A percentile compares a stretch with the other conserved stretches of the same genome.
These are phyloP conservation scores for Aspergillus tanneri DNA, from an alignment of 2,329 filamentous ascomycete species.

Conservation along the genomic window DNA sequence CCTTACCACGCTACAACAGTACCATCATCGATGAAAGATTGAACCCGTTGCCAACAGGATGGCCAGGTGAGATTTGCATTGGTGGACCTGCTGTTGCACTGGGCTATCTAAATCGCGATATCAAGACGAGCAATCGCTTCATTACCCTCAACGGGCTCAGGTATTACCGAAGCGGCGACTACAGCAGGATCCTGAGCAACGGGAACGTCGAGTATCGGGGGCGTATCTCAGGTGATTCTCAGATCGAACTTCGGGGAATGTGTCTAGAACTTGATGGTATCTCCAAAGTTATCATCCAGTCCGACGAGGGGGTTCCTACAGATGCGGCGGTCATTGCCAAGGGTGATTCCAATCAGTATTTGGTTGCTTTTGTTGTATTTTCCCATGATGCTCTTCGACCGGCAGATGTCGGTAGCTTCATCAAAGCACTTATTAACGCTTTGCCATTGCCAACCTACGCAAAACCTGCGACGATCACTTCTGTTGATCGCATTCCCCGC, in stretches of 20 bases:
- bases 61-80: slow-evolving; percentile 8
- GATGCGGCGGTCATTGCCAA: background rate
- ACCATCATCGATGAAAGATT: slow-evolving; percentile 4
- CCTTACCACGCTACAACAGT: background rate
- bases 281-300: background rate
- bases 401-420: background rate
- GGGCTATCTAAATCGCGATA: slow-evolving; percentile 5
- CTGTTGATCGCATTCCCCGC: background rate
- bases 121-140: background rate
- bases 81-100: slow-evolving; percentile 4
- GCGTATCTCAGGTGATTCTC: background rate
- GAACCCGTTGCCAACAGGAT: slow-evolving; percentile 1
- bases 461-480: background rate
- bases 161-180: background rate
- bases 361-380: background rate
- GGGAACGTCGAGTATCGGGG: background rate
- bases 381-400: background rate
- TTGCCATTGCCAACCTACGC: background rate
- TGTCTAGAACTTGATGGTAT: background rate
- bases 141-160: background rate
- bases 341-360: background rate
- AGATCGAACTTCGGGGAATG: background rate
- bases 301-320: background rate
- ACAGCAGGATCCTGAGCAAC: background rate
- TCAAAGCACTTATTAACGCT: background rate